Percentiles rank a stretch among this genome's conserved stretches.
Conservation (phyloP, 805 yeast species). For the Candida oleophila region DNA sequence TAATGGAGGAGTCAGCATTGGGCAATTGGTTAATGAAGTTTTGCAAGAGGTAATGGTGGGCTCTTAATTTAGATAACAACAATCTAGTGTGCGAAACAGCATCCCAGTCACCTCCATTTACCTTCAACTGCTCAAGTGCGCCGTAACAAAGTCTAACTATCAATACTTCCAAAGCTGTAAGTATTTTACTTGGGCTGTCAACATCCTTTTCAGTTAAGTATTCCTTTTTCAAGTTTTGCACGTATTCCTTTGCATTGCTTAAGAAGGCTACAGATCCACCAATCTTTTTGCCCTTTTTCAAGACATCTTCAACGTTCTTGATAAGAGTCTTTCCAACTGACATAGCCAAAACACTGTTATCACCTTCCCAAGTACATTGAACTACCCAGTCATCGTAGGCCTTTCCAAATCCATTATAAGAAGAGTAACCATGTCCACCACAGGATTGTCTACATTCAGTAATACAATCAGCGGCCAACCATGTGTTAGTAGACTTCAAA, state of each 20-base stretch:
- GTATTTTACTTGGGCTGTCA: constrained; percentile 20
- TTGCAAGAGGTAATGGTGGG: constrained; percentile 47
- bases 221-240: constrained; percentile 14
- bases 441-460: constrained; percentile 92
- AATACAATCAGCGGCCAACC: constrained; percentile 77
- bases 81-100: constrained; percentile 46
- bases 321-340: constrained; percentile 79
- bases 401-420: constrained; percentile 89
- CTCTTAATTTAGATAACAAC: constrained; percentile 48
- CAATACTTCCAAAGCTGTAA: constrained; percentile 29
- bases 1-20: constrained; percentile 37
- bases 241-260: constrained; percentile 23
- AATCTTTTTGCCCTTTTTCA: constrained; percentile 43
- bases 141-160: constrained; percentile 38
- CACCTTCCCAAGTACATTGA: constrained; percentile 99
- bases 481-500: constrained; percentile 84
- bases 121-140: constrained; percentile 28
- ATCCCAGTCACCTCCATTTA: constrained; percentile 44
- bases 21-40: constrained; percentile 37
- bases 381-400: constrained; percentile 94
- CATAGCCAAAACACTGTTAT: constrained; percentile 81
- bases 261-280: constrained; percentile 48
- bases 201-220: constrained; percentile 15
- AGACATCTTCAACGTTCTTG: constrained; percentile 42
- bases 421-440: constrained; percentile 95